phyloP scores from a whole-genome alignment of 108 stramenopile species.

The Nitzschia sp. region DNA sequence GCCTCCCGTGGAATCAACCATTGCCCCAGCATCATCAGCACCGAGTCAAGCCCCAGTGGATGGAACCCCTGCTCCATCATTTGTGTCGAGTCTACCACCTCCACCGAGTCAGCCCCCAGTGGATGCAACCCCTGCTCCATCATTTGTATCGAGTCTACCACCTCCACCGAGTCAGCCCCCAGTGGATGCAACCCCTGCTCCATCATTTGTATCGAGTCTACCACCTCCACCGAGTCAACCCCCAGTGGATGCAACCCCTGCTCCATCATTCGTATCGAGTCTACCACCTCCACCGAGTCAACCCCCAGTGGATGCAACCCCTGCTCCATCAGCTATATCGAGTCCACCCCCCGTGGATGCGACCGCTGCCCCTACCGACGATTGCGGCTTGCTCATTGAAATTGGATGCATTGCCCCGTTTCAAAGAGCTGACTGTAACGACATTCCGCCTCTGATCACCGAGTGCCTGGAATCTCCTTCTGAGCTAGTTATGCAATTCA shows the following conservation, averaged over 20 bases:
- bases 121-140: not conserved
- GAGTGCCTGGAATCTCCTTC: not conserved
- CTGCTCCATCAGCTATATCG: not conserved
- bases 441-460: not conserved
- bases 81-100: not conserved
- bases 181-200: not conserved
- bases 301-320: not conserved
- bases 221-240: not conserved
- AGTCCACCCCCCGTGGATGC: not conserved
- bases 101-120: not conserved
- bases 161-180: not conserved
- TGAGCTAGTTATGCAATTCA: conserved; percentile 1
- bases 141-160: not conserved
- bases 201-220: not conserved
- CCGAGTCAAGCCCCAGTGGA: not conserved
- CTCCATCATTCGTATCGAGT: not conserved
- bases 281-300: not conserved
- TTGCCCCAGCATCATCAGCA: not conserved
- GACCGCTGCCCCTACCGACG: not conserved
- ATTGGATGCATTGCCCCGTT: conserved; percentile 7
- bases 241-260: not conserved
- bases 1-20: not conserved
- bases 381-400: not conserved
- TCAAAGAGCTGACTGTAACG: not conserved
- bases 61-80: not conserved